Percentiles rank a stretch among this genome's conserved stretches.
phyloP scores from a whole-genome alignment of 306 rosid genomes.

The Prunus mume region DNA sequence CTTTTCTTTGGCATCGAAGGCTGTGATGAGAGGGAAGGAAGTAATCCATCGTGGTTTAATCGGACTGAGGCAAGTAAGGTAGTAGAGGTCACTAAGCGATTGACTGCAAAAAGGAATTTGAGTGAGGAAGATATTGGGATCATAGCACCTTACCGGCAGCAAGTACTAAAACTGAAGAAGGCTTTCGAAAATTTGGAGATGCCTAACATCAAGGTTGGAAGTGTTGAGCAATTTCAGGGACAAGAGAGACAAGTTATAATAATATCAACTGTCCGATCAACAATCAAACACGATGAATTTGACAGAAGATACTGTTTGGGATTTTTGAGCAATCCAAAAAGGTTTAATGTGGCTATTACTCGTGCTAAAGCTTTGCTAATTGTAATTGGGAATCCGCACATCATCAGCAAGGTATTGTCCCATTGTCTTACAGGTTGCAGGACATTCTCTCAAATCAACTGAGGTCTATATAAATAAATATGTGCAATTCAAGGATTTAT shows the following conservation, averaged over 20 bases:
- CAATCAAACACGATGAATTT: conserved; percentile 86
- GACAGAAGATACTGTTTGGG: conserved; percentile 81
- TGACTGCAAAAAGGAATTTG: conserved; percentile 44
- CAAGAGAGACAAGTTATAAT: conserved; percentile 84
- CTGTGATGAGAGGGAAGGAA: conserved; percentile 95
- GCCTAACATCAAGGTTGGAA: conserved; percentile 71
- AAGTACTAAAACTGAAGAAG: conserved; percentile 73
- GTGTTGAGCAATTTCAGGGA: conserved; percentile 97
- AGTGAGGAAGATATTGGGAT: conserved; percentile 74
- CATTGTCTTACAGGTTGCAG: conserved; percentile 9
- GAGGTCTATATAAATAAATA: background rate
- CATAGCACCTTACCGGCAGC: conserved; percentile 88
- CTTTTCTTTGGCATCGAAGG: conserved; percentile 95
- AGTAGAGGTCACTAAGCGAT: conserved; percentile 47
- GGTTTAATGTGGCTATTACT: conserved; percentile 92
- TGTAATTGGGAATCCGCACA: conserved; percentile 88
- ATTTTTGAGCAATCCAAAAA: conserved; percentile 81
- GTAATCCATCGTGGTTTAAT: conserved; percentile 98
- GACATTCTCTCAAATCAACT: background rate
- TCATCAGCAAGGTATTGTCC: conserved; percentile 69
- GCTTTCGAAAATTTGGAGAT: conserved; percentile 59
- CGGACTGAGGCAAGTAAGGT: conserved; percentile 88
- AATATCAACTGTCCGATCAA: conserved; percentile 89
- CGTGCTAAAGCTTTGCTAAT: conserved; percentile 84
- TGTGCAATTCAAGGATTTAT: background rate